Conservation (phyloP, 2,329 filamentous ascomycete species). For the Magnaporthiopsis rhizophila region DNA sequence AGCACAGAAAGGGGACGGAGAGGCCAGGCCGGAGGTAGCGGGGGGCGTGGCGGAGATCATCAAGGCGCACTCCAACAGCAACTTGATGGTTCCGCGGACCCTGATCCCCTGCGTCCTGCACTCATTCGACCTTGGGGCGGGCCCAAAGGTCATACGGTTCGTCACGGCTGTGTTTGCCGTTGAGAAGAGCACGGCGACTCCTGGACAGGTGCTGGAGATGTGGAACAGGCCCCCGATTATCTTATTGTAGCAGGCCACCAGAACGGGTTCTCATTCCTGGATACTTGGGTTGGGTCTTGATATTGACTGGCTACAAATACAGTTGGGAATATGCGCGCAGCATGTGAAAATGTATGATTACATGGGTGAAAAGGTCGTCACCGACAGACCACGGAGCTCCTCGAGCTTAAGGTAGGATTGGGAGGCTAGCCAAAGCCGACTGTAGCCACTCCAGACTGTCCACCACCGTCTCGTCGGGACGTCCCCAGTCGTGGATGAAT, state of each 20-base stretch:
- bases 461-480: background rate
- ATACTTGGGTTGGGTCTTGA: too few relatives aligned
- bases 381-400: too few relatives aligned
- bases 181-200: background rate
- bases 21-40: too few relatives aligned
- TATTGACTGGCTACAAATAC: too few relatives aligned
- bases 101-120: conserved; percentile 16
- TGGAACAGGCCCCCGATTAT: background rate
- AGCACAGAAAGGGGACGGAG: too few relatives aligned
- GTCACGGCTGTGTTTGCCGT: conserved; percentile 6
- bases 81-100: conserved; percentile 18
- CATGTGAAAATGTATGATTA: too few relatives aligned
- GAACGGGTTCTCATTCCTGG: background rate
- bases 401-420: background rate
- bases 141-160: background rate
- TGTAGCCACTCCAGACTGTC: background rate
- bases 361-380: too few relatives aligned
- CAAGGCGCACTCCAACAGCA: conserved; percentile 24
- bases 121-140: background rate
- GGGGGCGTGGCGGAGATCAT: conserved; percentile 7
- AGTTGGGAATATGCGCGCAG: too few relatives aligned
- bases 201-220: background rate
- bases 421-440: background rate
- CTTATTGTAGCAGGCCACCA: background rate
- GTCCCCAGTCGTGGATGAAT: background rate